A percentile compares a stretch with the other conserved stretches of the same genome.
phyloP scores from a whole-genome alignment of 2,329 filamentous ascomycete genomes.

The Didymella exigua region DNA sequence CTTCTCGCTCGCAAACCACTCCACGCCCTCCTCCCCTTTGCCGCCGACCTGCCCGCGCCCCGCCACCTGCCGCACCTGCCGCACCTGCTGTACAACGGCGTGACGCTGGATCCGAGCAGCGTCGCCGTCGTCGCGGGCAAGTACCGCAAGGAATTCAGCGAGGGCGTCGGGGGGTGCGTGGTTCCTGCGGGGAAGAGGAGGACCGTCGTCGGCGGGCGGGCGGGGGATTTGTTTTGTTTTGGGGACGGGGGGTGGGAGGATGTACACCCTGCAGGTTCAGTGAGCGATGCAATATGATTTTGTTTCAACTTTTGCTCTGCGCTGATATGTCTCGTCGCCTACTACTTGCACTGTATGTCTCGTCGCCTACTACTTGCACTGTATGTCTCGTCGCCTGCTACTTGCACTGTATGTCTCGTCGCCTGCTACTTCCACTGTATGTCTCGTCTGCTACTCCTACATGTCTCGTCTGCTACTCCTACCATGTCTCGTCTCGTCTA shows the following conservation, averaged over 20 bases:
- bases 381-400: too few relatives aligned
- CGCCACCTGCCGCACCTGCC: conserved; percentile 62
- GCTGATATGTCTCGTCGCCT: too few relatives aligned
- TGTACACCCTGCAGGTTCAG: too few relatives aligned
- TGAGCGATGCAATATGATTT: too few relatives aligned
- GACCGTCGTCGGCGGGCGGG: conserved; percentile 47
- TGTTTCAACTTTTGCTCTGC: too few relatives aligned
- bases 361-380: too few relatives aligned
- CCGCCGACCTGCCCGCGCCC: conserved; percentile 56
- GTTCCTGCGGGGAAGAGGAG: conserved; percentile 44
- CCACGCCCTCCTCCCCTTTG: conserved; percentile 55
- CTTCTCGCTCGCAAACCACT: conserved; percentile 57
- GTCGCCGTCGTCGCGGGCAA: conserved; percentile 55
- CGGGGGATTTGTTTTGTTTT: conserved; percentile 71
- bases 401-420: too few relatives aligned
- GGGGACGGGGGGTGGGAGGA: conserved; percentile 46
- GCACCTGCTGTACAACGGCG: conserved; percentile 69
- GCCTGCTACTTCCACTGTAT: too few relatives aligned
- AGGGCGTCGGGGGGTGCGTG: conserved; percentile 70
- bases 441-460: too few relatives aligned
- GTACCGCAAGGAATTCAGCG: conserved; percentile 66
- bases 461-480: too few relatives aligned
- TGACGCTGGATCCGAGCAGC: conserved; percentile 48
- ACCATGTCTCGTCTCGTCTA: too few relatives aligned
- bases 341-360: too few relatives aligned